Evolutionary conservation across 2,329 filamentous ascomycete species (phyloP).

Genomic region (Arthrobotrys megalospora): DNA sequence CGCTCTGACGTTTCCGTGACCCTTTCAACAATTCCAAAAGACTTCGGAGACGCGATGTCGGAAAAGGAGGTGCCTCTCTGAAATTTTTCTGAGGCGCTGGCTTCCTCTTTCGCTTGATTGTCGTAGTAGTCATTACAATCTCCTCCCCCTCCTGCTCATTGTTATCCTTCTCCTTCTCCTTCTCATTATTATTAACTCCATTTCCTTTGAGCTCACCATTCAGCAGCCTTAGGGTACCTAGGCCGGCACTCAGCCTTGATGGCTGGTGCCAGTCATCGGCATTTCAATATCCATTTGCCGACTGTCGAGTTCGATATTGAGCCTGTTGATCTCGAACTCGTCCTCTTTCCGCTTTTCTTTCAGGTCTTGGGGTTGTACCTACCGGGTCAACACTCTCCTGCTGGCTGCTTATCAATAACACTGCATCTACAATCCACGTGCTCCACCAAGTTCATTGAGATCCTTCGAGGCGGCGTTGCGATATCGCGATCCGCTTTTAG

Average conservation of each 20-base stretch:
- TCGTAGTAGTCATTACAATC: constrained; percentile 52
- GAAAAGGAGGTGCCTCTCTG: constrained; percentile 24
- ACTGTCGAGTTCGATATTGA: constrained; percentile 46
- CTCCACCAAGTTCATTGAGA: no score
- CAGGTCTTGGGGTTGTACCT: no score
- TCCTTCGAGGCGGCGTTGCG: no score
- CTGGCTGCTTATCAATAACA: no score
- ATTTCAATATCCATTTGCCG: constrained; percentile 55
- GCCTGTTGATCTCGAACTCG: constrained; percentile 51
- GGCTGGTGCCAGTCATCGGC: constrained; percentile 33
- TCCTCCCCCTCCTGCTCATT: constrained; percentile 52
- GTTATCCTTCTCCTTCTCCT: constrained; percentile 47
- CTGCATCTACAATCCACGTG: no score
- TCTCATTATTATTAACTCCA: constrained; percentile 43
- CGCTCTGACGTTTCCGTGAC: constrained; percentile 49
- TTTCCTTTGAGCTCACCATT: constrained; percentile 41
- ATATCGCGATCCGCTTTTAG: no score
- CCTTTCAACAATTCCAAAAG: constrained; percentile 49
- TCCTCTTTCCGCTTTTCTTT: constrained; percentile 45
- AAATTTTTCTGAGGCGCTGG: constrained; percentile 30
- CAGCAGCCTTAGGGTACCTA: constrained; percentile 21
- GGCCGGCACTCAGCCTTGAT: constrained; percentile 43
- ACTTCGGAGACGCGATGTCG: constrained; percentile 33
- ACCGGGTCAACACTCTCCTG: no score
- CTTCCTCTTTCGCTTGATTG: constrained; percentile 56